These are phyloP conservation scores for Penstemon eatonii DNA, from an alignment of 257 asterid genomes.

Conservation along the genomic window DNA sequence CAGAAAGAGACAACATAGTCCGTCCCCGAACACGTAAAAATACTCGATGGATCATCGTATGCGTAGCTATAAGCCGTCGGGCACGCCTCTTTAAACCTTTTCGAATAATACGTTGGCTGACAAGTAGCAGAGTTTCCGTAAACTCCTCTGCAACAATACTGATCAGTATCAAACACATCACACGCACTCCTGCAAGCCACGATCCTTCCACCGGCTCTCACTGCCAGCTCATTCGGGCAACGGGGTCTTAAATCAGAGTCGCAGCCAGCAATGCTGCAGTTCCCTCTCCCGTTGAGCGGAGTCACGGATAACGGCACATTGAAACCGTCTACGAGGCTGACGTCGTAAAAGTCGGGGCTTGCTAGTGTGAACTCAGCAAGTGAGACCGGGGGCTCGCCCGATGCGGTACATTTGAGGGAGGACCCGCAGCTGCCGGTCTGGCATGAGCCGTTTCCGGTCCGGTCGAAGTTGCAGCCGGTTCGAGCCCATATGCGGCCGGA, in stretches of 20 bases:
- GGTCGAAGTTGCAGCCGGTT: constrained; percentile 83
- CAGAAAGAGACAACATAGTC: constrained; percentile 86
- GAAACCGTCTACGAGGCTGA: constrained; percentile 91
- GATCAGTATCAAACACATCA: constrained; percentile 81
- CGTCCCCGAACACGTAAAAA: constrained; percentile 63
- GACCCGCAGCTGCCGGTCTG: constrained; percentile 79
- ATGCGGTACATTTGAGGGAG: constrained; percentile 51
- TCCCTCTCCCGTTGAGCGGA: constrained; percentile 73
- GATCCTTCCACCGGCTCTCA: constrained; percentile 45
- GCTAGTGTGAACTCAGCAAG: constrained; percentile 89
- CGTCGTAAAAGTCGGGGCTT: constrained; percentile 67
- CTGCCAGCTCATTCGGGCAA: constrained; percentile 73
- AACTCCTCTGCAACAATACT: constrained; percentile 79
- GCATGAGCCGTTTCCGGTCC: constrained; percentile 70
- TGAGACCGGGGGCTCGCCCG: constrained; percentile 76
- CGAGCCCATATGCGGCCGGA: constrained; percentile 90
- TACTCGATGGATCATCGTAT: constrained; percentile 85
- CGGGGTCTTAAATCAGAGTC: constrained; percentile 52
- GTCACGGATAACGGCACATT: constrained; percentile 70
- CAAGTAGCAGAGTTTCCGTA: constrained; percentile 80
- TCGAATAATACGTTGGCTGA: constrained; percentile 76
- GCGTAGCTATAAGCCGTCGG: constrained; percentile 91
- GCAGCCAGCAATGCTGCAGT: constrained; percentile 84
- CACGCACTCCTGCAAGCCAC: constrained; percentile 89
- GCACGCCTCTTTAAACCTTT: constrained; percentile 68